Percentiles rank a stretch among this genome's conserved stretches.
Conservation (phyloP, 163 green algal genomes). For the Chlorella variabilis region DNA sequence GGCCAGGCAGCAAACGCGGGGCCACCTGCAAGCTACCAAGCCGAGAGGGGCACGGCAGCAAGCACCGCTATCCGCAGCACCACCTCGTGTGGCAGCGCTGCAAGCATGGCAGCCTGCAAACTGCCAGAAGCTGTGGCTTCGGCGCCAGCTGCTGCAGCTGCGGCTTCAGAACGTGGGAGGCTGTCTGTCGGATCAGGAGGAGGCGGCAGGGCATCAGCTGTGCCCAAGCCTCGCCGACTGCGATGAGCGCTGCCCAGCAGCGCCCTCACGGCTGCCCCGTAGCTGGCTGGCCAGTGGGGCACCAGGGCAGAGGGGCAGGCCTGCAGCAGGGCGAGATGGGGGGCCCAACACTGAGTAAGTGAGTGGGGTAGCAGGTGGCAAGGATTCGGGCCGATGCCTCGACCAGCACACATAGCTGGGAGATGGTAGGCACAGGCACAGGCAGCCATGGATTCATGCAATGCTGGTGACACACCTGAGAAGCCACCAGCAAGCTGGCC, state of each 20-base stretch:
- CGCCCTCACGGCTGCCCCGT: background rate
- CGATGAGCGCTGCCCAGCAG: slow-evolving; percentile 2
- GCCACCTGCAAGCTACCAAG: background rate
- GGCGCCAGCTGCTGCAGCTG: background rate
- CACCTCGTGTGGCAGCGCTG: slow-evolving; percentile 1
- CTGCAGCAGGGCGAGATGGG: background rate
- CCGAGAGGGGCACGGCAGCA: background rate
- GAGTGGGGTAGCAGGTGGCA: too few relatives aligned
- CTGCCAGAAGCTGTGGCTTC: too few relatives aligned
- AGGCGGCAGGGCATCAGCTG: background rate
- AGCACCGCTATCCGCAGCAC: slow-evolving; percentile 21
- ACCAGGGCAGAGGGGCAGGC: background rate
- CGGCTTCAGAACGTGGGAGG: background rate
- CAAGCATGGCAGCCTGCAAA: background rate
- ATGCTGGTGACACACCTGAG: background rate
- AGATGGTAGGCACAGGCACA: too few relatives aligned
- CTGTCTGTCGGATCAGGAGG: too few relatives aligned
- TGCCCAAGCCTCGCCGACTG: background rate
- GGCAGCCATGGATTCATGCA: background rate
- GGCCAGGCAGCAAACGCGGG: too few relatives aligned
- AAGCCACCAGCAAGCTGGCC: background rate
- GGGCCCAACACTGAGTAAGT: too few relatives aligned
- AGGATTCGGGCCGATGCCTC: too few relatives aligned
- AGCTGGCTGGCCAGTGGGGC: background rate
- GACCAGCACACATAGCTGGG: too few relatives aligned